phyloP scores from a whole-genome alignment of 345 rosid genomes.

The Turritis glabra region DNA sequence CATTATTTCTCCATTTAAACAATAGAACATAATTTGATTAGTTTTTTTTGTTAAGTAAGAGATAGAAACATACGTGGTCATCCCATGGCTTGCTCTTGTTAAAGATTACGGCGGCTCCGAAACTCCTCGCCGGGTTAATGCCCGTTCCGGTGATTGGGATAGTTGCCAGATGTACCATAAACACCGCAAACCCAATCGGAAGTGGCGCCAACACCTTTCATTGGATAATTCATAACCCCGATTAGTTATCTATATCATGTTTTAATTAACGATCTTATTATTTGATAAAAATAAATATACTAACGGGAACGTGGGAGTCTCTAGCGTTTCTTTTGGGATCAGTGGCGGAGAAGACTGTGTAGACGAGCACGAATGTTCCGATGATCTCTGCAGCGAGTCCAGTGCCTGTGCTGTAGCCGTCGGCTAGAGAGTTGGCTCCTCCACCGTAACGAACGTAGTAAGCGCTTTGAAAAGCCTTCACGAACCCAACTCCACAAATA shows the following conservation, averaged over 20 bases:
- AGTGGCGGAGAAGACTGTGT: constrained; percentile 91
- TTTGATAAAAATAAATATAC: constrained; percentile 30
- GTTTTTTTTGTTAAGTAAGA: neutral
- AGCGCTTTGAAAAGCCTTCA: constrained; percentile 65
- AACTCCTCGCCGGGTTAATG: constrained; percentile 70
- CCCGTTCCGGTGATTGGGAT: constrained; percentile 77
- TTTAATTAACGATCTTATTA: neutral
- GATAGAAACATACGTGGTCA: constrained; percentile 47
- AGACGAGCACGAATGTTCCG: constrained; percentile 79
- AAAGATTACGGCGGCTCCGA: constrained; percentile 64
- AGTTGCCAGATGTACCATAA: constrained; percentile 70
- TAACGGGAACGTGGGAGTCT: constrained; percentile 88
- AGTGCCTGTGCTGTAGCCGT: constrained; percentile 53
- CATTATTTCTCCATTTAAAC: too few species aligned
- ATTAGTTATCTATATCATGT: neutral
- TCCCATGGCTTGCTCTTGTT: constrained; percentile 55
- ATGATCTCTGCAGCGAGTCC: constrained; percentile 87
- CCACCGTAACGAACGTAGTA: constrained; percentile 56
- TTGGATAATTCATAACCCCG: neutral
- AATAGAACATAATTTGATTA: neutral
- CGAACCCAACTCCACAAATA: constrained; percentile 77
- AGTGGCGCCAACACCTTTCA: constrained; percentile 65
- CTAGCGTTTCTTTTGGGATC: constrained; percentile 79
- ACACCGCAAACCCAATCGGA: constrained; percentile 69
- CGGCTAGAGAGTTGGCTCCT: constrained; percentile 59